These are phyloP conservation scores for Whalleya microplaca DNA, from an alignment of 2,329 filamentous ascomycete species.

Conservation along the genomic window DNA sequence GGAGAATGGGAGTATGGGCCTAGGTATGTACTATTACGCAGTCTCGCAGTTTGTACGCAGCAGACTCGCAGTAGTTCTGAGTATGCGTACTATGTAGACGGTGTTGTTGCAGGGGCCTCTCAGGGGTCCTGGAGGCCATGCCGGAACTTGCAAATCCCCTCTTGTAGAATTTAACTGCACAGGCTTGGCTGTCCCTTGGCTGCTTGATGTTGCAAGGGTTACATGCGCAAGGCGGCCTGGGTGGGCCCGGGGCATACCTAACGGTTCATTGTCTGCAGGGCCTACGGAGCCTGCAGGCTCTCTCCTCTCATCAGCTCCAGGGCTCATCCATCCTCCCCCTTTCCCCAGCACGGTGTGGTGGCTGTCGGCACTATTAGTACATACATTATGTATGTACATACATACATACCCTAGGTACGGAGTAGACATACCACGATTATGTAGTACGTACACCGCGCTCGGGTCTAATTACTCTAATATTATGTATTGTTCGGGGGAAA, in stretches of 20 bases:
- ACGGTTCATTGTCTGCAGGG: neutral
- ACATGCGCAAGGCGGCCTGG: neutral
- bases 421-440: no score
- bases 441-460: neutral
- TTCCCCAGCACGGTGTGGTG: neutral
- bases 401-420: no score
- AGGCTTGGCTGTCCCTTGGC: neutral
- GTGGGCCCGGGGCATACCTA: neutral
- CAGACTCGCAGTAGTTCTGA: no score
- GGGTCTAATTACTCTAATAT: constrained; percentile 2
- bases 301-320: neutral
- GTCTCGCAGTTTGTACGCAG: no score
- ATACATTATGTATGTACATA: no score
- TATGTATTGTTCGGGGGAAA: neutral
- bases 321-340: neutral
- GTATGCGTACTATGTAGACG: no score
- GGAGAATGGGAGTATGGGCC: neutral
- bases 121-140: neutral
- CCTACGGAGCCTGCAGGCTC: no score
- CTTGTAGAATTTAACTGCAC: neutral
- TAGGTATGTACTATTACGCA: no score
- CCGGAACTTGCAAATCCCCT: no score
- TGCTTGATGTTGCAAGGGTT: neutral
- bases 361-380: neutral
- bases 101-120: neutral